phyloP scores from a whole-genome alignment of 2,329 filamentous ascomycete species.

The Lachnellula subtilissima region DNA sequence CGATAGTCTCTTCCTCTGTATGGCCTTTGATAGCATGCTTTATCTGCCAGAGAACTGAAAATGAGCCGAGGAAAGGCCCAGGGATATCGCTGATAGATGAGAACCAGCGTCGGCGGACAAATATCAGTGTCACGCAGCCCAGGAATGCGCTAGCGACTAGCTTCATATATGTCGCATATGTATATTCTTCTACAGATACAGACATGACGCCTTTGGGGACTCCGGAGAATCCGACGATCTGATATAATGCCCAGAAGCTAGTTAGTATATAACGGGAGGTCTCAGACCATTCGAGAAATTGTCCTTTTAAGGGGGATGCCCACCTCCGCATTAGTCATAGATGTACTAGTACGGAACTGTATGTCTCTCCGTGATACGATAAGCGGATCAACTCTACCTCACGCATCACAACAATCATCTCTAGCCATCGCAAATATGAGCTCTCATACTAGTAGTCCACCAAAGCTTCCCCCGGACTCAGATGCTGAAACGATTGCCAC shows the following conservation, averaged over 20 bases:
- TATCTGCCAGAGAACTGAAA: constrained; percentile 37
- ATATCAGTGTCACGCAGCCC: not conserved
- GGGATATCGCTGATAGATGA: constrained; percentile 35
- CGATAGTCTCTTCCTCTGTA: constrained; percentile 33
- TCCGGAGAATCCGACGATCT: too few species aligned
- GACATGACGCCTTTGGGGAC: not conserved
- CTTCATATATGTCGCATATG: not conserved
- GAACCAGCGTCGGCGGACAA: constrained; percentile 1
- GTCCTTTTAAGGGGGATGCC: too few species aligned
- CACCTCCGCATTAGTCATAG: too few species aligned
- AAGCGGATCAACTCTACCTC: too few species aligned
- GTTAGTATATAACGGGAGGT: too few species aligned
- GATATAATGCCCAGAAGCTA: too few species aligned
- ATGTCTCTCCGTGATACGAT: too few species aligned
- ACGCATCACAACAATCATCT: too few species aligned
- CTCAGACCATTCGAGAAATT: too few species aligned
- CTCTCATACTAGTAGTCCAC: not conserved
- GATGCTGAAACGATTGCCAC: not conserved
- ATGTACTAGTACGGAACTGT: too few species aligned
- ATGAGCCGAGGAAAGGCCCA: constrained; percentile 38
- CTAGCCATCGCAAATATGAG: not conserved
- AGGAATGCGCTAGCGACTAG: not conserved
- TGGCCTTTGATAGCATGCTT: constrained; percentile 35
- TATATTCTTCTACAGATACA: not conserved
- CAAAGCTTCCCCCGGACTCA: not conserved